Conservation (phyloP, 2,329 filamentous ascomycete species). For the Monilinia fructicola region DNA sequence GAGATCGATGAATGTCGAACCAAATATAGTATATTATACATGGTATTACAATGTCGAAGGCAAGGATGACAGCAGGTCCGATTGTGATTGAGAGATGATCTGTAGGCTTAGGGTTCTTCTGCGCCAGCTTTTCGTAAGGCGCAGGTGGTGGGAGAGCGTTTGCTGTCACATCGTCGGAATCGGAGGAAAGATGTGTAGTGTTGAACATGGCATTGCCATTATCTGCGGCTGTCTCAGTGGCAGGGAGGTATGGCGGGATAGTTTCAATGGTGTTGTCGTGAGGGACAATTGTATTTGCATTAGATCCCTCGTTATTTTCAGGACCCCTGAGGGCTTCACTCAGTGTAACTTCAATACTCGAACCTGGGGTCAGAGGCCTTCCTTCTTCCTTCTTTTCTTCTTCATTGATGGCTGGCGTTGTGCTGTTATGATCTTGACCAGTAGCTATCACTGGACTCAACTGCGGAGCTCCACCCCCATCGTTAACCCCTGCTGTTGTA, state of each 20-base stretch:
- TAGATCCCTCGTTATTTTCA: not conserved
- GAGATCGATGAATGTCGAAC: conserved; percentile 23
- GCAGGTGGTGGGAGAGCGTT: conserved; percentile 5
- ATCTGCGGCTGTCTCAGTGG: not conserved
- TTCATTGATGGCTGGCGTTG: not conserved
- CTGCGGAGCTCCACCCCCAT: conserved; percentile 2
- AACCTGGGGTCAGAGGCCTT: conserved; percentile 11
- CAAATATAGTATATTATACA: conserved; percentile 33
- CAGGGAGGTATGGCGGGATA: not conserved
- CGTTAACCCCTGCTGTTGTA: not conserved
- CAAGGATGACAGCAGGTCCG: conserved; percentile 30
- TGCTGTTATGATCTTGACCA: not conserved
- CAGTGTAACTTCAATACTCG: not conserved
- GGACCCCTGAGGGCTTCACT: not conserved
- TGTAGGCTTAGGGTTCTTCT: conserved; percentile 30
- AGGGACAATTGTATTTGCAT: not conserved
- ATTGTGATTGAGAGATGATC: conserved; percentile 34
- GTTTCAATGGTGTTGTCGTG: conserved; percentile 1
- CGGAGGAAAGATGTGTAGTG: not conserved
- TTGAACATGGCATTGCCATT: conserved; percentile 15
- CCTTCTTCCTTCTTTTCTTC: conserved; percentile 13
- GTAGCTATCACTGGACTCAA: not conserved
- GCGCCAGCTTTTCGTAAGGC: conserved; percentile 32
- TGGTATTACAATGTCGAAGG: conserved; percentile 32
- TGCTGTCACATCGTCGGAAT: not conserved